Evolutionary conservation across 306 rosid genomes (phyloP).

Genomic region (Gleditsia sinensis): DNA sequence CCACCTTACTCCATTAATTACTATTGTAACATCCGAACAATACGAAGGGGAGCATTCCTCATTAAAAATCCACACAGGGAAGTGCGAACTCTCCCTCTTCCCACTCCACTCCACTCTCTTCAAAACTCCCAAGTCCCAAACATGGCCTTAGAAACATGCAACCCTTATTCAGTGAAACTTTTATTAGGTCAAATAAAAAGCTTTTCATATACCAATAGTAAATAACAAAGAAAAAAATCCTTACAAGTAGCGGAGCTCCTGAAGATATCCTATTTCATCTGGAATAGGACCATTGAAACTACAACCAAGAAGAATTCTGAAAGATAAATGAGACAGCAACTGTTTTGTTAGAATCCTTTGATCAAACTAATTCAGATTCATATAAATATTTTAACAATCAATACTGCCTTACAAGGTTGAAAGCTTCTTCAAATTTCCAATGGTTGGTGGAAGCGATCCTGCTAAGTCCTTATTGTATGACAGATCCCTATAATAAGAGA

Average conservation of each 20-base stretch:
- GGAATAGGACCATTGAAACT: constrained; percentile 64
- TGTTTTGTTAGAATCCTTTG: constrained; percentile 16
- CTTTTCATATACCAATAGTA: background rate
- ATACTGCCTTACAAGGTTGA: constrained; percentile 40
- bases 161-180: constrained; percentile 5
- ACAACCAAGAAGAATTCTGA: constrained; percentile 66
- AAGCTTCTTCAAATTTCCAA: constrained; percentile 45
- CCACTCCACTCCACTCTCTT: too few species aligned
- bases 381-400: constrained; percentile 4
- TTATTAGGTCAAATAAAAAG: background rate
- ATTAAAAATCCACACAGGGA: too few species aligned
- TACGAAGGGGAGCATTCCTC: too few species aligned
- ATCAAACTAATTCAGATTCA: constrained; percentile 3
- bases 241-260: constrained; percentile 52
- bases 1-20: too few species aligned
- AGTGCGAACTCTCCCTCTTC: too few species aligned
- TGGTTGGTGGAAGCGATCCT: constrained; percentile 45
- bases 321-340: constrained; percentile 21
- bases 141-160: background rate
- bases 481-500: constrained; percentile 47
- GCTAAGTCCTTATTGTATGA: constrained; percentile 50
- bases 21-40: too few species aligned
- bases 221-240: constrained; percentile 20
- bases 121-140: too few species aligned
- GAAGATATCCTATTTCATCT: constrained; percentile 51